Evolutionary conservation across 768 basidiomycete species (phyloP), one percentile per base, ranked within the genome.

Genomic region (Naganishia randhawae): DNA sequence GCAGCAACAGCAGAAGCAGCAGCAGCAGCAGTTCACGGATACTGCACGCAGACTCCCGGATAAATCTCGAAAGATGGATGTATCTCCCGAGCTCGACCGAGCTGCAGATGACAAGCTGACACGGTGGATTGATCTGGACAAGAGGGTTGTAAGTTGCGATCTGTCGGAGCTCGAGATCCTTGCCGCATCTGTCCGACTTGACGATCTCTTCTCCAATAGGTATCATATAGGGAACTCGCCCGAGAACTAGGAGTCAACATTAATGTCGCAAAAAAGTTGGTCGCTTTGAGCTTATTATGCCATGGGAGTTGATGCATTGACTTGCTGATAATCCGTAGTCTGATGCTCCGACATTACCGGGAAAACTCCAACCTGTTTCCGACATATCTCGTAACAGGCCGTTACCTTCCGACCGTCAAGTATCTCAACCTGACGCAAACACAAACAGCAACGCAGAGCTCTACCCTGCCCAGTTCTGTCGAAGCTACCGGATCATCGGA

Each of bases 201-300:
- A 42, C 16, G 39, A 29, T 63, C 35, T 35, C 7, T 19, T 31
- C 53, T 41, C n/a, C 19, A 1, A 22, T 37, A 67, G 66, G 67
- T 68, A 16, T 61, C 67, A 11, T 68, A 68, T 19, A 1, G 67
- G n/a, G 67, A 68, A 35, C 33, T 68, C 17, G 51, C 67, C 1
- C 29, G 67, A 17, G 67, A 68, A 37, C 17, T 68, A 31, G 67
- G 45, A 10, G 32, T 62, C 7, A 51, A 68, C 27, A 53, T 68
- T 50, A 68, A 68, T 53, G 33, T 52, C 29, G 67, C 67, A 3
- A 68, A 68, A 42, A 68, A 68, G 66, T 67, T 4, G 17, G 1
- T 35, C 1, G 33, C 19, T 16, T 17, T n/a, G 19, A n/a, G 11
- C 45, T 48, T 35, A 11, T 22, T 1, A 1, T 9, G 17, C 29